Percentiles rank a stretch among this genome's conserved stretches.
Evolutionary conservation across 2,329 filamentous ascomycete genomes (phyloP).

Genomic region (Pyrenochaeta sp.): DNA sequence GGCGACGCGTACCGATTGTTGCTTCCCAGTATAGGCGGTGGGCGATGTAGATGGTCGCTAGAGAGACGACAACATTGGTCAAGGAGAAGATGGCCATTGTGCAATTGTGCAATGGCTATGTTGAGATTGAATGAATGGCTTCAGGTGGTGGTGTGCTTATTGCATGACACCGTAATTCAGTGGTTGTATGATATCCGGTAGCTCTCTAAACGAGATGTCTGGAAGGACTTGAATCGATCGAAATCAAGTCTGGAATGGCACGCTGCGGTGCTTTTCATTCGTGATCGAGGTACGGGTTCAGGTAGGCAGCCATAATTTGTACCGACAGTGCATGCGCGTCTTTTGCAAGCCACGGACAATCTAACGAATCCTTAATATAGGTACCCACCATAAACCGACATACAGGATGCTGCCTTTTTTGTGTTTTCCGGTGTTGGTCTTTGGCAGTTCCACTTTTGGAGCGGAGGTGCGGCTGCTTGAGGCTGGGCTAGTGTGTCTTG

Average conservation of each 20-base stretch:
- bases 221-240: too few species aligned
- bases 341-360: background rate
- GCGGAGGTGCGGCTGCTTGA: background rate
- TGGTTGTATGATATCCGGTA: background rate
- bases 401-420: too few species aligned
- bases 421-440: too few species aligned
- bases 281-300: background rate
- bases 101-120: background rate
- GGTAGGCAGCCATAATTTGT: constrained; percentile 1
- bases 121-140: background rate
- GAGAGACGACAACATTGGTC: constrained; percentile 15
- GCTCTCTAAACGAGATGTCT: background rate
- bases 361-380: too few species aligned
- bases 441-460: too few species aligned
- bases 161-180: background rate
- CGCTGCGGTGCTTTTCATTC: background rate
- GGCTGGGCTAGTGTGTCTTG: background rate
- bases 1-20: constrained; percentile 40
- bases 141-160: background rate
- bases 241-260: background rate
- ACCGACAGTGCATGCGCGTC: background rate
- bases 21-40: constrained; percentile 34
- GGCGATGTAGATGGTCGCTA: constrained; percentile 16
- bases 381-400: too few species aligned
- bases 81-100: constrained; percentile 27